phyloP scores from a whole-genome alignment of 148 eudicot species.

The Bassia scoparia region DNA sequence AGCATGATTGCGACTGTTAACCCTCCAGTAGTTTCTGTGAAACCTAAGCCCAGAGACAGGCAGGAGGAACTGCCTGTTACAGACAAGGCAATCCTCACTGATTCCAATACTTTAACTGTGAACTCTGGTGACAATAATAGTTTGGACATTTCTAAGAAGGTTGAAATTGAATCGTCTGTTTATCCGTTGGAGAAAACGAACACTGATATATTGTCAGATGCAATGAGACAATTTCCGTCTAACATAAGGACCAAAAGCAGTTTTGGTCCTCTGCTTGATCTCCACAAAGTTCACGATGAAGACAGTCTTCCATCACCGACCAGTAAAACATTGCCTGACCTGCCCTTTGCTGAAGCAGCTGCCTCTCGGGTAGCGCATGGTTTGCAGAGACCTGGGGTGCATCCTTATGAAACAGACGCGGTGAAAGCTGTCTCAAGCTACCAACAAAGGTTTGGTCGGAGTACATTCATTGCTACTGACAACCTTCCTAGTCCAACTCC shows the following conservation, averaged over 20 bases:
- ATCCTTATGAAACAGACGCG: constrained; percentile 84
- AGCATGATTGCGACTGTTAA: constrained; percentile 37
- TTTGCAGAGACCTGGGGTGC: constrained; percentile 35
- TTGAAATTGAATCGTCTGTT: constrained; percentile 30
- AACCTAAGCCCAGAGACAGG: constrained; percentile 30
- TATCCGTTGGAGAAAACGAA: constrained; percentile 29
- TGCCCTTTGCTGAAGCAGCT: constrained; percentile 31
- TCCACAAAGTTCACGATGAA: constrained; percentile 80
- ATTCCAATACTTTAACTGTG: constrained; percentile 41
- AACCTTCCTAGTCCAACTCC: constrained; percentile 97
- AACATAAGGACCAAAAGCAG: constrained; percentile 44
- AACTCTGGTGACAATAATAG: constrained; percentile 29
- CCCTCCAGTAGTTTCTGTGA: constrained; percentile 27
- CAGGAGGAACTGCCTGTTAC: constrained; percentile 35
- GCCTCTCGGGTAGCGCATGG: constrained; percentile 31
- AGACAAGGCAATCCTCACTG: constrained; percentile 42
- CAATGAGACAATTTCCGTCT: constrained; percentile 31
- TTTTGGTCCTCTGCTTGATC: constrained; percentile 68
- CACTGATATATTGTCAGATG: constrained; percentile 21
- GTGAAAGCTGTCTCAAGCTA: constrained; percentile 77
- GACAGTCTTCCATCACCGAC: constrained; percentile 98
- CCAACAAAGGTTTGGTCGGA: constrained; percentile 83
- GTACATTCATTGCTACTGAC: constrained; percentile 49
- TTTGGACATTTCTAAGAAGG: constrained; percentile 22
- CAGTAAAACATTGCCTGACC: constrained; percentile 37